Evolutionary conservation across 345 rosid species (phyloP).

Genomic region (Physaria fendleri): DNA sequence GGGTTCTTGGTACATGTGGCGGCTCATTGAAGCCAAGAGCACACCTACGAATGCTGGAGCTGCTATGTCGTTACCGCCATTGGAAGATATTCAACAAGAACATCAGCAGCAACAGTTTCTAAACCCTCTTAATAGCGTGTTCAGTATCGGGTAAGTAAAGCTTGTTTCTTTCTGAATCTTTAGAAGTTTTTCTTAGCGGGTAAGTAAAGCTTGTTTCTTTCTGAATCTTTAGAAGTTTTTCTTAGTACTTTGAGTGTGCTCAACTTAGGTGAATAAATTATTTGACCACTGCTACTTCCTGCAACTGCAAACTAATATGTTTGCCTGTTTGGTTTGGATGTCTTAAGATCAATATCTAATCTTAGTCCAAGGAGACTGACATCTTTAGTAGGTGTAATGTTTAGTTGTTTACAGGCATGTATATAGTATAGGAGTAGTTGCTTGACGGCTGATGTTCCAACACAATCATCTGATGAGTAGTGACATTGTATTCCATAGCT

Average conservation of each 20-base stretch:
- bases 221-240: background rate
- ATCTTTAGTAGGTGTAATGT: too few species aligned
- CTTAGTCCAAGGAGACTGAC: too few species aligned
- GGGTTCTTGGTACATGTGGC: conserved; percentile 85
- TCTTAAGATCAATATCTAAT: background rate
- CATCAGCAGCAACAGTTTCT: conserved; percentile 51
- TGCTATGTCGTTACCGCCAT: conserved; percentile 42
- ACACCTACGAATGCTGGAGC: conserved; percentile 42
- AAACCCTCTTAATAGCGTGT: conserved; percentile 77
- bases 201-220: conserved; percentile 11
- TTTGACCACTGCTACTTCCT: background rate
- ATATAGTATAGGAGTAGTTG: background rate
- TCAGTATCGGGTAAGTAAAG: conserved; percentile 59
- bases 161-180: background rate
- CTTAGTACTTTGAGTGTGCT: background rate
- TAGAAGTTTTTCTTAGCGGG: conserved; percentile 53
- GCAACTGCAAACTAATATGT: background rate
- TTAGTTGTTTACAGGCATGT: background rate
- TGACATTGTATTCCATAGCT: background rate
- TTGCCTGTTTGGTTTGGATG: background rate
- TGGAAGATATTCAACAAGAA: conserved; percentile 30
- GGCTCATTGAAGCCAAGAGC: conserved; percentile 69
- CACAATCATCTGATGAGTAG: background rate
- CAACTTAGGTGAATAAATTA: background rate
- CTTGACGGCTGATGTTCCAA: too few species aligned